Evolutionary conservation across 352 stramenopile species (phyloP).

Genomic region (Phytophthora ramorum): DNA sequence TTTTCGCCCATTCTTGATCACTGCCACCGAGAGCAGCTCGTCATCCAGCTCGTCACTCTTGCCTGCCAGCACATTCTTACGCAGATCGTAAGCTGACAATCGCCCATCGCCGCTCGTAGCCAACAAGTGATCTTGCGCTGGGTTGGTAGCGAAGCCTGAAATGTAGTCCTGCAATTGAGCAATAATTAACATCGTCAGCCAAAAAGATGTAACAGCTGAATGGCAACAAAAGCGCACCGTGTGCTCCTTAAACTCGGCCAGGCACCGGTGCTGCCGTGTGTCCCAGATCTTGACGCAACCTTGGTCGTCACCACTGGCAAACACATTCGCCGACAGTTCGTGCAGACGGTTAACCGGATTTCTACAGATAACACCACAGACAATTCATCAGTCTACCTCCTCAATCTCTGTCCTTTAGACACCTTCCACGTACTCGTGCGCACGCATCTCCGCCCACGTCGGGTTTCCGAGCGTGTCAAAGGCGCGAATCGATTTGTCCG

Average conservation of each 20-base stretch:
- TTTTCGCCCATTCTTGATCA: conserved; percentile 93
- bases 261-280: conserved; percentile 80
- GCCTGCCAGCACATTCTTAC: conserved; percentile 78
- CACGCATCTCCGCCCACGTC: conserved; percentile 81
- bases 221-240: conserved; percentile 44
- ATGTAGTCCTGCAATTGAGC: conserved; percentile 88
- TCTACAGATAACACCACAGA: conserved; percentile 25
- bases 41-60: conserved; percentile 90
- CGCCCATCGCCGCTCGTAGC: conserved; percentile 92
- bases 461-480: conserved; percentile 82
- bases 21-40: conserved; percentile 72
- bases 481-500: conserved; percentile 84
- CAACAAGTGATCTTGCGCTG: conserved; percentile 86
- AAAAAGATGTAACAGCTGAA: not conserved
- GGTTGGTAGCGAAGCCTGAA: conserved; percentile 90
- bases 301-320: conserved; percentile 83
- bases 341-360: conserved; percentile 81
- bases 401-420: not conserved
- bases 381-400: conserved; percentile 8
- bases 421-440: conserved; percentile 65
- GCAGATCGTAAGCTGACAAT: conserved; percentile 92
- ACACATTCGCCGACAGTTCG: conserved; percentile 71
- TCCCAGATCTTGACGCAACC: conserved; percentile 91
- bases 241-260: conserved; percentile 94
- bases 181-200: not conserved